Conservation (phyloP, 1,284 basidiomycete genomes). For the Microbotryum lychnidis-dioicae region DNA sequence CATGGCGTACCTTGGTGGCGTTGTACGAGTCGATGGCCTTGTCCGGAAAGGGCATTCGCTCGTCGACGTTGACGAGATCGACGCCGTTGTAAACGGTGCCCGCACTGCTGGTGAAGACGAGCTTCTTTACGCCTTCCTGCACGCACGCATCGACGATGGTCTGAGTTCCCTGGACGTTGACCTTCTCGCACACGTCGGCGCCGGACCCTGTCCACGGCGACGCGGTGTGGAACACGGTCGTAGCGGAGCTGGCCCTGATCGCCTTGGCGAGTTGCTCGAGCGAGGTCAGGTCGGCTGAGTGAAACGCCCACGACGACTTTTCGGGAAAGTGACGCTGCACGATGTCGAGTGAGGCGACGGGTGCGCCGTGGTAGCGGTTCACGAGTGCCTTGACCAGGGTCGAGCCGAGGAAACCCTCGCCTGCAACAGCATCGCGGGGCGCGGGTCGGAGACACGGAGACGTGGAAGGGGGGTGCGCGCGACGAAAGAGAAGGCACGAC, state of each 20-base stretch:
- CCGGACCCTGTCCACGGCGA: slow-evolving; percentile 67
- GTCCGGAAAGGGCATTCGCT: slow-evolving; percentile 69
- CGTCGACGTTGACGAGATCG: slow-evolving; percentile 79
- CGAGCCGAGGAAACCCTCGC: slow-evolving; percentile 71
- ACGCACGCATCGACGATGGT: slow-evolving; percentile 74
- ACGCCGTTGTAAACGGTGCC: slow-evolving; percentile 83
- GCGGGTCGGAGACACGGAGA: not conserved
- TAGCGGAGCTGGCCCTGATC: slow-evolving; percentile 65
- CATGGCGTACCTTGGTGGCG: slow-evolving; percentile 62
- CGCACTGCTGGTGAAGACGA: slow-evolving; percentile 92
- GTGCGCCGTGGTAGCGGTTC: slow-evolving; percentile 61
- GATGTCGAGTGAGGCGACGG: slow-evolving; percentile 65
- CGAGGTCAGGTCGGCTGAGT: slow-evolving; percentile 75
- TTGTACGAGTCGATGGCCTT: slow-evolving; percentile 85
- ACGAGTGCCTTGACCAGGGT: slow-evolving; percentile 78
- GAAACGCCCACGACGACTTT: slow-evolving; percentile 50
- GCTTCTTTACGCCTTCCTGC: slow-evolving; percentile 61
- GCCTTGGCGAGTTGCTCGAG: slow-evolving; percentile 62
- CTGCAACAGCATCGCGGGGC: slow-evolving; percentile 6
- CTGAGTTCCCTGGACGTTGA: slow-evolving; percentile 87
- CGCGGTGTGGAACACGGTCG: slow-evolving; percentile 90
- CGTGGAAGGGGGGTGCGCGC: not conserved
- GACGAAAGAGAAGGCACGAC: not conserved
- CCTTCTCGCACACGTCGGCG: slow-evolving; percentile 73
- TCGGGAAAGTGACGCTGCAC: slow-evolving; percentile 69